A percentile compares a stretch with the other conserved stretches of the same genome.
Evolutionary conservation across 345 rosid species (phyloP).

Genomic region (Eucalyptus viminalis): DNA sequence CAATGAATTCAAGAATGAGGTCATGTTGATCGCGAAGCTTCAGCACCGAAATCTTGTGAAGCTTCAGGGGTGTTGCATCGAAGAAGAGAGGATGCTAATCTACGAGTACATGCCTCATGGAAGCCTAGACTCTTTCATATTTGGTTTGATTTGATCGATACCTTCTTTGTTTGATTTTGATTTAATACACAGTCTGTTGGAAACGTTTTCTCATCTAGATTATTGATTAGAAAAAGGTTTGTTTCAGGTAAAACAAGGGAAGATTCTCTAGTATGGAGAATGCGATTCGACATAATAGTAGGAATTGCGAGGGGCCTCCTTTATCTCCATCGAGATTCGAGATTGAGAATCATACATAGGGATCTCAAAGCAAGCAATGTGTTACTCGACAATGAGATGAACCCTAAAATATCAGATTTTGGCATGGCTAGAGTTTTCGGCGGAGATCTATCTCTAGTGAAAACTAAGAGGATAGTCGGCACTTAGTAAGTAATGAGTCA

Average conservation of each 20-base stretch:
- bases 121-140: no score
- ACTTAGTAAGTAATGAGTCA: neutral
- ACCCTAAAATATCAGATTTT: conserved; percentile 10
- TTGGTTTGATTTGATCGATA: no score
- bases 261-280: conserved; percentile 11
- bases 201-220: no score
- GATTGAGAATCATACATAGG: conserved; percentile 27
- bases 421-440: conserved; percentile 6
- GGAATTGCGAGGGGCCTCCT: conserved; percentile 28
- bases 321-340: conserved; percentile 27
- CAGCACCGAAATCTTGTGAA: no score
- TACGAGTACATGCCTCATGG: no score
- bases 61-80: no score
- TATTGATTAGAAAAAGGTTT: neutral
- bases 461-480: neutral
- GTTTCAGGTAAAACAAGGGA: neutral
- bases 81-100: no score
- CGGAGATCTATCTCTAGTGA: neutral
- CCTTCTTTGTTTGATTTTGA: no score
- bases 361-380: conserved; percentile 9
- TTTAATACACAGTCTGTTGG: no score
- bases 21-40: no score
- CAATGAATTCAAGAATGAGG: no score
- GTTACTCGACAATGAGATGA: conserved; percentile 1
- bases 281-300: conserved; percentile 8